Evolutionary conservation across 2,329 filamentous ascomycete species (phyloP).

Genomic region (Dothistroma pini): DNA sequence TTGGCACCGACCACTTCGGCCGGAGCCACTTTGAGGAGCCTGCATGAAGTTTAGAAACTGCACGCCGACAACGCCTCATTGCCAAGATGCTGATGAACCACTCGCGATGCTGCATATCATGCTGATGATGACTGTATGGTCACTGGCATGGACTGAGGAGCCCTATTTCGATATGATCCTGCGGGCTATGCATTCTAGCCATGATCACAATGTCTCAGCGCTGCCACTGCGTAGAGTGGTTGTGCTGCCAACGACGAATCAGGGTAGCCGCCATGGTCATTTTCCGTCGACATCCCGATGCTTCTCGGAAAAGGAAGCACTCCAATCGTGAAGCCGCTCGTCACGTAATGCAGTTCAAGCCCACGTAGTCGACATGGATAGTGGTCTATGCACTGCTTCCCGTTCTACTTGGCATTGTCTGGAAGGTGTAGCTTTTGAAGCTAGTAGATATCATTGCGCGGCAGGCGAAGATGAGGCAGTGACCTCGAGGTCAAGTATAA

Average conservation of each 20-base stretch:
- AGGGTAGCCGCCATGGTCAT: not conserved
- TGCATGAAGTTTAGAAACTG: not conserved
- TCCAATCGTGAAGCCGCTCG: not conserved
- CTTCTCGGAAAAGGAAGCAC: not conserved
- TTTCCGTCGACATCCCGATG: not conserved
- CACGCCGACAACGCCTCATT: not conserved
- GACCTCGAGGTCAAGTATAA: not conserved
- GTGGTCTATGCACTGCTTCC: not conserved
- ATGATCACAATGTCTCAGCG: not conserved
- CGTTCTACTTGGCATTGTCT: slow-evolving; percentile 5
- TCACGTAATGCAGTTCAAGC: not conserved
- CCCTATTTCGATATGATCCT: not conserved
- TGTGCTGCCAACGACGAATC: not conserved
- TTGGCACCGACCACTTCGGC: not conserved
- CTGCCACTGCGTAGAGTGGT: not conserved
- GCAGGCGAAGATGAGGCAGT: not conserved
- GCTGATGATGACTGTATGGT: not conserved
- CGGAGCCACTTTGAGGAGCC: not conserved
- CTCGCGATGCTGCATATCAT: not conserved
- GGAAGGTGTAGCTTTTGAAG: not conserved
- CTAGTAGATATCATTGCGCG: slow-evolving; percentile 2
- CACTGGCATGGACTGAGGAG: not conserved
- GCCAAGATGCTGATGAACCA: not conserved
- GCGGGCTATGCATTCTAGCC: not conserved
- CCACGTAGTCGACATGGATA: not conserved